A percentile compares a stretch with the other conserved stretches of the same genome.
Evolutionary conservation across 1,284 basidiomycete species (phyloP).

Genomic region (Salmacisia buchloeana): DNA sequence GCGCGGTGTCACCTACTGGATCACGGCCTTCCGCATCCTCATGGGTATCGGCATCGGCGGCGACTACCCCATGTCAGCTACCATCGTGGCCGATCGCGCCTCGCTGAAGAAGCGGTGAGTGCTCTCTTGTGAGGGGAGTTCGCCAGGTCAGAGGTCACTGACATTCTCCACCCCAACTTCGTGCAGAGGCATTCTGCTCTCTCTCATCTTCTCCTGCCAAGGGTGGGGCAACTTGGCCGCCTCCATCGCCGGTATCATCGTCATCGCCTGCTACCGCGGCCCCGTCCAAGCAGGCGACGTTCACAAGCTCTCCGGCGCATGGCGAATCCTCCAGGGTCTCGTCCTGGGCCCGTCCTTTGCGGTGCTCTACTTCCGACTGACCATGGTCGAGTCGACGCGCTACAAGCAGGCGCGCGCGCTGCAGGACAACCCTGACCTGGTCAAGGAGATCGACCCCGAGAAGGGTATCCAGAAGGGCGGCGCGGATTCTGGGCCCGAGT

Average conservation of each 20-base stretch:
- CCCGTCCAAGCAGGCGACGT: conserved; percentile 29
- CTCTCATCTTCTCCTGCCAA: conserved; percentile 53
- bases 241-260: conserved; percentile 65
- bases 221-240: conserved; percentile 49
- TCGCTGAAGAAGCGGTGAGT: conserved; percentile 26
- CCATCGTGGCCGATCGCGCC: conserved; percentile 40
- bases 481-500: conserved; percentile 55
- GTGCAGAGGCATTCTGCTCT: conserved; percentile 35
- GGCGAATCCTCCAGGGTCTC: conserved; percentile 49
- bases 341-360: conserved; percentile 38
- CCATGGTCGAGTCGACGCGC: conserved; percentile 58
- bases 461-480: conserved; percentile 56
- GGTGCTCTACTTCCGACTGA: conserved; percentile 56
- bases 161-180: background rate
- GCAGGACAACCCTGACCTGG: conserved; percentile 65
- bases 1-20: conserved; percentile 42
- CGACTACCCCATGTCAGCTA: conserved; percentile 67
- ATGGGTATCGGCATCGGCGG: conserved; percentile 61
- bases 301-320: conserved; percentile 44
- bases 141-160: conserved; percentile 18
- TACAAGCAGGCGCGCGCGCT: conserved; percentile 75
- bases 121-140: background rate
- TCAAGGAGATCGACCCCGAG: conserved; percentile 59
- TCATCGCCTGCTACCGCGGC: conserved; percentile 65
- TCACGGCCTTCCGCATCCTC: conserved; percentile 37